Evolutionary conservation across 371 early-diverging fungal genomes (phyloP).

Genomic region (Mortierella sp.): DNA sequence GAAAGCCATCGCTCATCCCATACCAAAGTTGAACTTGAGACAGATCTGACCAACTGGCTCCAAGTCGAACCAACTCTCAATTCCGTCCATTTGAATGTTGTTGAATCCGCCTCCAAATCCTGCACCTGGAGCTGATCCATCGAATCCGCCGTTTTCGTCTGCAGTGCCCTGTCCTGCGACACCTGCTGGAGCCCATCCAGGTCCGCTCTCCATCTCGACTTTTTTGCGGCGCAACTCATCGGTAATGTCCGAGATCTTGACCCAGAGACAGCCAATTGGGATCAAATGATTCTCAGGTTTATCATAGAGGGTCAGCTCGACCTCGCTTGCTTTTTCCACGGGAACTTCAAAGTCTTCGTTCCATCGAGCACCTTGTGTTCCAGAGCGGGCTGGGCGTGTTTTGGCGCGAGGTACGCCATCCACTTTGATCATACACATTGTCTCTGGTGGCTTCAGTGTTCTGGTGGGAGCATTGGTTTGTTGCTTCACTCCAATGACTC

Average conservation of each 20-base stretch:
- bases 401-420: constrained; percentile 81
- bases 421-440: constrained; percentile 82
- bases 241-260: constrained; percentile 81
- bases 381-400: constrained; percentile 71
- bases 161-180: constrained; percentile 32
- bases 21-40: constrained; percentile 83
- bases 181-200: constrained; percentile 55
- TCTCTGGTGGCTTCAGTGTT: constrained; percentile 66
- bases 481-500: constrained; percentile 72
- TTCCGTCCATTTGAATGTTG: constrained; percentile 60
- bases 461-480: constrained; percentile 76
- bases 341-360: constrained; percentile 85
- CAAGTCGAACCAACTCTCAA: constrained; percentile 88
- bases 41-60: constrained; percentile 91
- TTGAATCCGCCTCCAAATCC: constrained; percentile 26
- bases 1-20: background rate
- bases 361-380: constrained; percentile 72
- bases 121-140: constrained; percentile 15
- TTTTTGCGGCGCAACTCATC: constrained; percentile 80
- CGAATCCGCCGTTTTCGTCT: constrained; percentile 24
- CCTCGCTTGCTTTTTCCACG: constrained; percentile 90
- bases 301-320: constrained; percentile 88
- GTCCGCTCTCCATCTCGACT: constrained; percentile 57
- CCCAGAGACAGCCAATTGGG: constrained; percentile 85
- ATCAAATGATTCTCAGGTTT: constrained; percentile 68